phyloP scores from a whole-genome alignment of 2,329 filamentous ascomycete genomes.

The Hypoxylon sp. region DNA sequence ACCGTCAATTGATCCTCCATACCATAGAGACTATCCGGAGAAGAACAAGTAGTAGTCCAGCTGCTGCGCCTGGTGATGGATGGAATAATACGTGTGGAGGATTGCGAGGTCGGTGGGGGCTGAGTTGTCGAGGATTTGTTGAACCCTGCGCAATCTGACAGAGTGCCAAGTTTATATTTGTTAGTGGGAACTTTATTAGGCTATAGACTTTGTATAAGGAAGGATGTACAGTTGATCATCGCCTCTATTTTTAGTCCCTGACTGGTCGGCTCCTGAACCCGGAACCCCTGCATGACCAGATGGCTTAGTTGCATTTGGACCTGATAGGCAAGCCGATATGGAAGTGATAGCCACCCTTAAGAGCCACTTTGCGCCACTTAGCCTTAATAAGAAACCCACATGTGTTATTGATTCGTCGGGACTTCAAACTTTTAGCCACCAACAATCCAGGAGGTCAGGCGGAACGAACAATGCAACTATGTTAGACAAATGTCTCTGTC shows the following conservation, averaged over 20 bases:
- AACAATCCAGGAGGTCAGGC: slow-evolving; percentile 17
- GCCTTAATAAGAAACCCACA: slow-evolving; percentile 36
- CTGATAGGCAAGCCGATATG: slow-evolving; percentile 18
- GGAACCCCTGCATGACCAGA: slow-evolving; percentile 36
- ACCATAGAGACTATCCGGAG: slow-evolving; percentile 26
- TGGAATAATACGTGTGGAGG: slow-evolving; percentile 13
- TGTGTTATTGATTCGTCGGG: slow-evolving; percentile 40
- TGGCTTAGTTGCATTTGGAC: slow-evolving; percentile 8
- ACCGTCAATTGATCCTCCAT: slow-evolving; percentile 39
- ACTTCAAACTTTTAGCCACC: slow-evolving; percentile 7
- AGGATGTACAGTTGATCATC: slow-evolving; percentile 34
- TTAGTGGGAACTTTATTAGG: slow-evolving; percentile 23
- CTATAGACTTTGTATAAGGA: slow-evolving; percentile 1
- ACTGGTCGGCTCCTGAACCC: slow-evolving; percentile 20
- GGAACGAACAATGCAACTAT: slow-evolving; percentile 21
- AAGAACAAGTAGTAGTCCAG: slow-evolving; percentile 29
- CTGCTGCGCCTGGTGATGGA: slow-evolving; percentile 33
- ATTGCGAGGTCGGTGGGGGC: slow-evolving; percentile 20
- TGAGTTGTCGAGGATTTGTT: slow-evolving; percentile 12
- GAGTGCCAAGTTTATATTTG: slow-evolving; percentile 8
- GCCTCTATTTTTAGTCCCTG: slow-evolving; percentile 34
- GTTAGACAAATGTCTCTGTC: slow-evolving; percentile 15
- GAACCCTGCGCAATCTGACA: slow-evolving; percentile 13
- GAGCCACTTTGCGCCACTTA: slow-evolving; percentile 30
- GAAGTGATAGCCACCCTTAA: slow-evolving; percentile 22